Base-by-base conservation (phyloP, 495 filamentous ascomycete species). In the Aspergillus mulundensis region DNA sequence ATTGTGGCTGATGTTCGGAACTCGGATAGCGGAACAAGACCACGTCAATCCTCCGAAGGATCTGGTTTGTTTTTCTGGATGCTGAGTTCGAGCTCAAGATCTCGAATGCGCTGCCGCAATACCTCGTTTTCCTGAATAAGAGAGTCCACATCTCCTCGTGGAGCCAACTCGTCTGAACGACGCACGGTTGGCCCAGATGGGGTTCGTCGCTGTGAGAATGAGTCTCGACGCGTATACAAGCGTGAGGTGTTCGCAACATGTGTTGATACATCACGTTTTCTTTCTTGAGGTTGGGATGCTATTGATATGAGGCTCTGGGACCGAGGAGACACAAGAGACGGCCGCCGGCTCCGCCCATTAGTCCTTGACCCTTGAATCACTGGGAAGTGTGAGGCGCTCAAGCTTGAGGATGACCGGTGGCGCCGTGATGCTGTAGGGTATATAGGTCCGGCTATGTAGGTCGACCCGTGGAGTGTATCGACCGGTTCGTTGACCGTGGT, bases 61-160 rank as follows among this genome's bases (percentile, higher is more conserved):
- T 53, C 36, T 12, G 62, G 54, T 21, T 61, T 61, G 40, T 63
- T 62, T n/a, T 66, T 67, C 58, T 68, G 70, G 49, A 73, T 32
- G 8, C 53, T 61, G 15, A 59, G 61, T 62, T 95, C 91, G 28
- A 95, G 70, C 62, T 95, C 91, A 25, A 95, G 71, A 57, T 92
- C 89, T 46, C 85, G 79, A 20, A 96, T 82, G 19, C 89, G 81
- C 47, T 79, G 75, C 61, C 86, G 86, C 42, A 96, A 74, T 36
- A 75, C 66, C 53, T 95, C 91, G 63, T 96, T 96, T 72, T 96
- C 91, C 10, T 79, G 74, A 70, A 87, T 90, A 36, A 87, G 81
- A 6, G 70, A 70, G 44, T 95, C 90, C 12, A 94, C 63, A 64
- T 95, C 90, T 45, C 77, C 75, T 39, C 84, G 80, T 53, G 81